Conservation (phyloP, 352 stramenopile species). For the Pelagophyceae sp. region DNA sequence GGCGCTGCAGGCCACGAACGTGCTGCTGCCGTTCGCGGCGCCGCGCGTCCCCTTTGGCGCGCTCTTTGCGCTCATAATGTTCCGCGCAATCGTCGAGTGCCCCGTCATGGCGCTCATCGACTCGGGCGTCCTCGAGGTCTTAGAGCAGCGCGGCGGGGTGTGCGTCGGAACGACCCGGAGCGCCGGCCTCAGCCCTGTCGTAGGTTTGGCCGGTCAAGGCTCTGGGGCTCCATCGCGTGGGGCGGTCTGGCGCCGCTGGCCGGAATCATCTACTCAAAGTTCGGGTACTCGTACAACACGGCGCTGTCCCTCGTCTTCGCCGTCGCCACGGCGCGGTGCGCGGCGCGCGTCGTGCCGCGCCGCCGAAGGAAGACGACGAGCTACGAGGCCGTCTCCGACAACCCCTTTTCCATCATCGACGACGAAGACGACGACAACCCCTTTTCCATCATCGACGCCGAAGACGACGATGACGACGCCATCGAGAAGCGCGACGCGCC, state of each 20-base stretch:
- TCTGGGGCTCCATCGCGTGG: conserved; percentile 4
- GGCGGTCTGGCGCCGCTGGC: not conserved
- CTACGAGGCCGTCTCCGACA: not conserved
- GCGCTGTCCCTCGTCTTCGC: not conserved
- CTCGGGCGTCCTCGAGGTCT: not conserved
- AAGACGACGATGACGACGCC: conserved; percentile 1
- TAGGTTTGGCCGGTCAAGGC: not conserved
- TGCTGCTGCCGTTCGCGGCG: not conserved
- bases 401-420: not conserved
- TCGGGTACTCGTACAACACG: not conserved
- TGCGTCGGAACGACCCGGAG: too few relatives aligned
- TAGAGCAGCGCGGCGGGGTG: not conserved
- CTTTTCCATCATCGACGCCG: not conserved
- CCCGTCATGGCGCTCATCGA: conserved; percentile 7
- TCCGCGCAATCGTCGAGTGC: not conserved
- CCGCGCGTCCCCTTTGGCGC: not conserved
- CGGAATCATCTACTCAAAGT: not conserved
- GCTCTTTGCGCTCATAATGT: not conserved
- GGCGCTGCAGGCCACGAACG: not conserved
- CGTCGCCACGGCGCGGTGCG: not conserved
- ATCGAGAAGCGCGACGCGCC: not conserved
- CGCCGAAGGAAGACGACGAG: not conserved
- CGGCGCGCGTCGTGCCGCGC: not conserved
- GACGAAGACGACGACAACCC: not conserved
- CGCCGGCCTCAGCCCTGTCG: too few relatives aligned